Evolutionary conservation across 805 yeast genomes (phyloP).

Genomic region (Ogataea ganodermae): DNA sequence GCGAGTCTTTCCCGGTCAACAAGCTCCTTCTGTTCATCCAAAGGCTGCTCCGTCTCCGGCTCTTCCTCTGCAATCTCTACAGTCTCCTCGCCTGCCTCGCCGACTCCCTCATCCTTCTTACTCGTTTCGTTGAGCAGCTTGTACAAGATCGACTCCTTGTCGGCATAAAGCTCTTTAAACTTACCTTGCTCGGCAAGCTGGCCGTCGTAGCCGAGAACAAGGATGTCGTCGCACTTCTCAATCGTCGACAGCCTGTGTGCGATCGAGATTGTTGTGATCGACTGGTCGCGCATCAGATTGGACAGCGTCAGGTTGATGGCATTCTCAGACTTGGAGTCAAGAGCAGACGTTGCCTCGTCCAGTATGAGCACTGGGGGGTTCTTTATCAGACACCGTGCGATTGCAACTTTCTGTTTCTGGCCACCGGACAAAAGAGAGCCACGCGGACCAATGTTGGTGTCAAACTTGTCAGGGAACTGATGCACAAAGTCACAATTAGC

Average conservation of each 20-base stretch:
- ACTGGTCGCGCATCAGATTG: constrained; percentile 53
- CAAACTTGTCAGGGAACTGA: constrained; percentile 77
- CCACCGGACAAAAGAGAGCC: constrained; percentile 70
- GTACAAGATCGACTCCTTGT: constrained; percentile 38
- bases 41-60: constrained; percentile 9
- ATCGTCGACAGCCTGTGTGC: constrained; percentile 93
- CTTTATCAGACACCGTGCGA: constrained; percentile 72
- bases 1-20: constrained; percentile 6
- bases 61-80: constrained; percentile 8
- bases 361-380: constrained; percentile 62
- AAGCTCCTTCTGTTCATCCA: no score
- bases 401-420: constrained; percentile 75
- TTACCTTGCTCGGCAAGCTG: constrained; percentile 75
- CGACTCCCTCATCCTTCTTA: constrained; percentile 18
- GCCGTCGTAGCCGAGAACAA: constrained; percentile 79
- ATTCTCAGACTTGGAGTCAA: constrained; percentile 85
- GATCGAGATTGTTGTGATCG: constrained; percentile 80
- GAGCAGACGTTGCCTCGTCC: constrained; percentile 90
- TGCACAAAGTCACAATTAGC: constrained; percentile 79
- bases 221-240: constrained; percentile 74
- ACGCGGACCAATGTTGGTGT: constrained; percentile 84
- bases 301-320: constrained; percentile 75
- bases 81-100: constrained; percentile 13
- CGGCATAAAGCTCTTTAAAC: constrained; percentile 55
- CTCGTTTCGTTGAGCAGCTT: constrained; percentile 34